Evolutionary conservation across 768 basidiomycete genomes (phyloP).

Genomic region (Boletus eberwhitei): DNA sequence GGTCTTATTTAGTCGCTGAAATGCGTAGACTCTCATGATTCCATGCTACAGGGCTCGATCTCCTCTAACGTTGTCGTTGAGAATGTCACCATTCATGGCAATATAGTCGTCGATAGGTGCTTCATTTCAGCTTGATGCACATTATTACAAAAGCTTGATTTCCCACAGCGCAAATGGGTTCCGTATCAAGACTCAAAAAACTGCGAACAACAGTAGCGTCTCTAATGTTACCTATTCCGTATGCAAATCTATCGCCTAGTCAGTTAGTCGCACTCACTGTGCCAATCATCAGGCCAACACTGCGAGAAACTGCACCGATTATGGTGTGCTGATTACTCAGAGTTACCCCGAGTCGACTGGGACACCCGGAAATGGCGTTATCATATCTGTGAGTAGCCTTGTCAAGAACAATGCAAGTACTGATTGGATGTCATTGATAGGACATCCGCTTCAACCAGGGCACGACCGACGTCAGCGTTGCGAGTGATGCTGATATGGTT

Average conservation of each 20-base stretch:
- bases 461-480: conserved; percentile 42
- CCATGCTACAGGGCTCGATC: conserved; percentile 49
- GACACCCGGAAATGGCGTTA: conserved; percentile 54
- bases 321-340: conserved; percentile 60
- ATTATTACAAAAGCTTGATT: background rate
- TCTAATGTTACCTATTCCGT: conserved; percentile 49
- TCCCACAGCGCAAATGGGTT: conserved; percentile 47
- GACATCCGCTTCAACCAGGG: conserved; percentile 46
- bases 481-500: conserved; percentile 40
- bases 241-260: conserved; percentile 2
- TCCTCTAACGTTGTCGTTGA: conserved; percentile 44
- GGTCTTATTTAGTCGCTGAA: background rate
- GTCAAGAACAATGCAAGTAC: background rate
- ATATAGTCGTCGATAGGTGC: conserved; percentile 56
- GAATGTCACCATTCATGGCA: conserved; percentile 45
- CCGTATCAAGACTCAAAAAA: conserved; percentile 56
- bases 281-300: conserved; percentile 44
- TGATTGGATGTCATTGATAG: conserved; percentile 26
- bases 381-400: conserved; percentile 48
- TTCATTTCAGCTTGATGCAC: background rate
- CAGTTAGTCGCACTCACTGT: background rate
- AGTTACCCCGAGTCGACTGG: conserved; percentile 55
- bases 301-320: conserved; percentile 44
- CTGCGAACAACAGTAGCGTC: conserved; percentile 46
- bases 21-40: background rate